Percentiles rank a stretch among this genome's conserved stretches.
Conservation (phyloP, 495 filamentous ascomycete species). For the Aspergillus coremiiformis region DNA sequence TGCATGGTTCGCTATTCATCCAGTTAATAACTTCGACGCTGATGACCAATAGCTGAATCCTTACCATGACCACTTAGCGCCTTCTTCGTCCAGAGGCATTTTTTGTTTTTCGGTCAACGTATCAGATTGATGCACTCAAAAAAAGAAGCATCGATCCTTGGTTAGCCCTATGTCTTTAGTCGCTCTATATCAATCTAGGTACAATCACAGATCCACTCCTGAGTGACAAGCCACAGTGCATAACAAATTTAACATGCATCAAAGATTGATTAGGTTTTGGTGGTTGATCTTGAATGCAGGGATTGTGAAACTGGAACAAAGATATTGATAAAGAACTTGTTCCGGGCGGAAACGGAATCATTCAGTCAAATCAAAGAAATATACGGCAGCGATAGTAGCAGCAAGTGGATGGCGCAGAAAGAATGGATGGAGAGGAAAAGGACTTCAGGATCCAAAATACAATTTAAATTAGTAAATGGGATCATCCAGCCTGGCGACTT, state of each 20-base stretch:
- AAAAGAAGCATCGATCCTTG: background rate
- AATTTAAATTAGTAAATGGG: background rate
- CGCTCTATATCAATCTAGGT: background rate
- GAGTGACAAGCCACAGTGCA: background rate
- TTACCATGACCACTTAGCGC: constrained; percentile 48
- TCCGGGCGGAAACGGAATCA: background rate
- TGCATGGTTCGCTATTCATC: constrained; percentile 62
- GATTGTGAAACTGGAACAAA: background rate
- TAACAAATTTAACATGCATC: background rate
- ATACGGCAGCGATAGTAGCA: background rate
- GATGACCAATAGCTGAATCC: background rate
- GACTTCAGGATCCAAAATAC: background rate
- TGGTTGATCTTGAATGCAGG: background rate
- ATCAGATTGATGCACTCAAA: background rate
- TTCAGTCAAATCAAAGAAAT: background rate
- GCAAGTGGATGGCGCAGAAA: background rate
- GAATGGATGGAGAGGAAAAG: background rate
- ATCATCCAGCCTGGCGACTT: too few species aligned
- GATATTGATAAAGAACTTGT: background rate
- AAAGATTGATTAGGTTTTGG: background rate
- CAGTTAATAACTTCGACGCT: background rate
- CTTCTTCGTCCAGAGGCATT: constrained; percentile 45
- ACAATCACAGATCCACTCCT: background rate
- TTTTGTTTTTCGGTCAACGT: constrained; percentile 3
- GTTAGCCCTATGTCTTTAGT: background rate